These are phyloP conservation scores for Codiaeum variegatum DNA, from an alignment of 441 rosid genomes.

Conservation along the genomic window DNA sequence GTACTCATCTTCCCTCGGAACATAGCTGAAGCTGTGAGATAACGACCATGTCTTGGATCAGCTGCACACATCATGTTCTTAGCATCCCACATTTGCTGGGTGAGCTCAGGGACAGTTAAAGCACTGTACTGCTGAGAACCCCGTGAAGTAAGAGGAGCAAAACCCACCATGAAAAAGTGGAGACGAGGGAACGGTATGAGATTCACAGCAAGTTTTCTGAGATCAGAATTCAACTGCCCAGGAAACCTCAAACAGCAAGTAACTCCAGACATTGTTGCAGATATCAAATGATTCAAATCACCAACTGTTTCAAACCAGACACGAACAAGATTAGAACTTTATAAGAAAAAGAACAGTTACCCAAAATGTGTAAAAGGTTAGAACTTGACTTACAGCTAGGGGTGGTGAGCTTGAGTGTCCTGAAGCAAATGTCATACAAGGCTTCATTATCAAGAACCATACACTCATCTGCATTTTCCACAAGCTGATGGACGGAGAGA, in stretches of 20 bases:
- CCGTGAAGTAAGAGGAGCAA: conserved; percentile 79
- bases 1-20: conserved; percentile 84
- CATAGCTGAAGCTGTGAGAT: conserved; percentile 77
- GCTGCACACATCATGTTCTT: conserved; percentile 87
- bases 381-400: conserved; percentile 59
- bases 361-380: too few relatives aligned
- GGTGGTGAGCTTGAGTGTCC: conserved; percentile 70
- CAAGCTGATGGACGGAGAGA: conserved; percentile 72
- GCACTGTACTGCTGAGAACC: conserved; percentile 79
- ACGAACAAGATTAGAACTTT: not conserved
- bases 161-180: conserved; percentile 84
- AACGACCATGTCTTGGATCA: conserved; percentile 68
- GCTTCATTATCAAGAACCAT: conserved; percentile 86
- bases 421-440: conserved; percentile 70
- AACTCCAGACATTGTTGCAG: conserved; percentile 93
- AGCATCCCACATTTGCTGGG: conserved; percentile 84
- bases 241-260: conserved; percentile 85
- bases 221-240: conserved; percentile 75
- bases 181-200: conserved; percentile 83
- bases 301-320: conserved; percentile 43
- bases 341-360: not conserved
- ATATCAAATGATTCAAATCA: conserved; percentile 70
- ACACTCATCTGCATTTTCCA: conserved; percentile 74
- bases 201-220: conserved; percentile 70
- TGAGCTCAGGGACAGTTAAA: conserved; percentile 70